These are phyloP conservation scores for Lactarius pseudohatsudake DNA, from an alignment of 768 basidiomycete species.

Conservation along the genomic window DNA sequence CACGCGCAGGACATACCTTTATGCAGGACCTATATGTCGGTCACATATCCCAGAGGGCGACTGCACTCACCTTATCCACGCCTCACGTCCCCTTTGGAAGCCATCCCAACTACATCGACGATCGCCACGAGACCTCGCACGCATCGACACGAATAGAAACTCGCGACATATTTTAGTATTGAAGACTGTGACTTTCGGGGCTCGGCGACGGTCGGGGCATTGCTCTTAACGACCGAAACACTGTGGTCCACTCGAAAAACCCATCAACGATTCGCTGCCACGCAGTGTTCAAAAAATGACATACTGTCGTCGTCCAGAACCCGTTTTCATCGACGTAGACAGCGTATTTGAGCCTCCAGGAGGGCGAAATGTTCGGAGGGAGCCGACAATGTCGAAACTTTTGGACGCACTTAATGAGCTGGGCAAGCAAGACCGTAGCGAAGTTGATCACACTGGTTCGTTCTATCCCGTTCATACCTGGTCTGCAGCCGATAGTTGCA, in stretches of 20 bases:
- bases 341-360: constrained; percentile 13
- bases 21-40: constrained; percentile 2
- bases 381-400: constrained; percentile 48
- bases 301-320: background rate
- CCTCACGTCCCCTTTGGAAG: constrained; percentile 5
- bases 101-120: constrained; percentile 1
- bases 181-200: background rate
- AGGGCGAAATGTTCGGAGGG: constrained; percentile 34
- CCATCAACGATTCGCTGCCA: background rate
- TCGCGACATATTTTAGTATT: background rate
- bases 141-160: constrained; percentile 4
- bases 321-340: constrained; percentile 13
- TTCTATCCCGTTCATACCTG: background rate
- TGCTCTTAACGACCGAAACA: background rate
- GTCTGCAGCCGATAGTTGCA: background rate
- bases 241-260: background rate
- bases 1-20: background rate
- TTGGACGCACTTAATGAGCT: constrained; percentile 49
- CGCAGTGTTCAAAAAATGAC: constrained; percentile 7
- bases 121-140: constrained; percentile 16
- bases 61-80: constrained; percentile 5
- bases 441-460: constrained; percentile 35
- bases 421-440: constrained; percentile 39
- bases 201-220: background rate
- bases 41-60: constrained; percentile 11